Conservation (phyloP, 2,329 filamentous ascomycete genomes). For the Phaeosphaeriaceae sp. region DNA sequence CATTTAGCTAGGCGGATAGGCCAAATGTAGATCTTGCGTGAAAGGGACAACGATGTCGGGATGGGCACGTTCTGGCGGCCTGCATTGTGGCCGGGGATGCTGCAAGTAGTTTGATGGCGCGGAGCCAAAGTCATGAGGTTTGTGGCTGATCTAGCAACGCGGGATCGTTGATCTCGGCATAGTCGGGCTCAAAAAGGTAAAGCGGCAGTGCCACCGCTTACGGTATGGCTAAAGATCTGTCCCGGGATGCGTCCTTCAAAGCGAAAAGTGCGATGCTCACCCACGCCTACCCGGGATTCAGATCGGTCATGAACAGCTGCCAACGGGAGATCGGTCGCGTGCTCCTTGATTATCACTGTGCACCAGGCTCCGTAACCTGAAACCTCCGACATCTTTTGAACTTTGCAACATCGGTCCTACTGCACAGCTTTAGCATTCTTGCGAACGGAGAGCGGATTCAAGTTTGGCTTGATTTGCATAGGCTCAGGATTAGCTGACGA, state of each 20-base stretch:
- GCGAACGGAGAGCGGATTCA: background rate
- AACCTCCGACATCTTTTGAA: background rate
- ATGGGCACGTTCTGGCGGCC: background rate
- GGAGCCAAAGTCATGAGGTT: background rate
- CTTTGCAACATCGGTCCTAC: background rate
- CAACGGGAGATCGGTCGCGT: slow-evolving; percentile 1
- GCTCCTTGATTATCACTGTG: background rate
- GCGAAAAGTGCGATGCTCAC: background rate
- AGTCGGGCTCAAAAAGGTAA: slow-evolving; percentile 1
- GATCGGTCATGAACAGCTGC: background rate
- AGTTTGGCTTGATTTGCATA: background rate
- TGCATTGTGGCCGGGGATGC: slow-evolving; percentile 2
- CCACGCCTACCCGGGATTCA: background rate
- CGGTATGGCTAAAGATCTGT: background rate
- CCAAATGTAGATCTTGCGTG: background rate
- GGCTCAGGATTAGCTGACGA: background rate
- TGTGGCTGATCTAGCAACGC: background rate
- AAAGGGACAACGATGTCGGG: background rate
- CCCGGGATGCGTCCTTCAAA: background rate
- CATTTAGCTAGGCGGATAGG: slow-evolving; percentile 1
- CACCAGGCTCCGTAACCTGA: slow-evolving; percentile 1
- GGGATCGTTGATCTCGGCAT: slow-evolving; percentile 1
- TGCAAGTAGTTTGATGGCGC: background rate
- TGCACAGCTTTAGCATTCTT: background rate
- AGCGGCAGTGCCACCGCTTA: background rate